Base-by-base conservation (phyloP, 495 filamentous ascomycete genomes). In the Physcia stellaris region DNA sequence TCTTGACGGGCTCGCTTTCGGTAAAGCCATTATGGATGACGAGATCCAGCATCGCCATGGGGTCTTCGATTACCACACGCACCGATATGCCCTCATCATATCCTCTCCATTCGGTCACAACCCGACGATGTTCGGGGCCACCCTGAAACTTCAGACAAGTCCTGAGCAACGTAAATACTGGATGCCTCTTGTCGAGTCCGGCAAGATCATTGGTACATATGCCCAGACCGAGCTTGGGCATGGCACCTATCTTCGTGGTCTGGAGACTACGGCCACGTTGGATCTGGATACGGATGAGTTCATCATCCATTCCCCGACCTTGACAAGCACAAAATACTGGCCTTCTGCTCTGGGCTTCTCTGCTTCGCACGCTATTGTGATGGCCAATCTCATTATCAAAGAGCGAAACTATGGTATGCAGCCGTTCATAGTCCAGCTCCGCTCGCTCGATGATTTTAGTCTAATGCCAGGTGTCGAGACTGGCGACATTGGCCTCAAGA, bases 401-500 rank as follows among this genome's bases (percentile, higher is more conserved):
- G 33, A 37, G 3, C 3, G 19, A 19, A 18, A 35, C 11, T 51
- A 63, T 45, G 66, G 66, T 2, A 59, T 60, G 4, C 66, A 70
- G 50, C 54, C 60, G 2, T 70, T 70, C 38, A 56, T 70, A 42
- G 58, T 68, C 2, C 65, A 61, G 34, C 62, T 69, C 13, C 56
- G 66, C 3, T 59, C 67, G 40, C 50, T 58, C 49, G 50, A 60
- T 30, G 65, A 59, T 0, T 60, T 64, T 34, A 49, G 56, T 31
- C 59, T 63, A 1, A 37, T 66, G 4, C 31, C 55, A 6, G 66
- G 64, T 1, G 56, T 70, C 18, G 55, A 61, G 1, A 55, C 68
- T 20, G 66, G 66, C 22, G 66, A 70, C 39, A 66, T 70, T 32
- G 64, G 64, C 0, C 58, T 61, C 0, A 70, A 68, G 29, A 63